phyloP scores from a whole-genome alignment of 1,139 yeast genomes.

The Blastobotrys persicus region DNA sequence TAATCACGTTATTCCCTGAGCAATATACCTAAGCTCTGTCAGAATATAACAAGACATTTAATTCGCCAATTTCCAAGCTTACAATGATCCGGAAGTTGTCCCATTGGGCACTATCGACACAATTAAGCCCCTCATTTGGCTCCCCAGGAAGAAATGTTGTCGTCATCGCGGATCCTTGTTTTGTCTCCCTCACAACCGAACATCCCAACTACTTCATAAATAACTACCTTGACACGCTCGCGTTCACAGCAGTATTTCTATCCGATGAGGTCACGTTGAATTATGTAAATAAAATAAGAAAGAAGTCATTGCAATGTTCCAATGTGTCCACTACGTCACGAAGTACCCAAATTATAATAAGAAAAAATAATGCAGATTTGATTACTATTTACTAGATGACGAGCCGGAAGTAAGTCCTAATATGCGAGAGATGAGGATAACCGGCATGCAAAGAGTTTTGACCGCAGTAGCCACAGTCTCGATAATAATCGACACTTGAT shows the following conservation, averaged over 20 bases:
- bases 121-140: slow-evolving; percentile 57
- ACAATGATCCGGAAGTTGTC: slow-evolving; percentile 57
- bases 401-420: slow-evolving; percentile 20
- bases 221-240: too few relatives aligned
- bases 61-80: slow-evolving; percentile 20
- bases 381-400: slow-evolving; percentile 7
- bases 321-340: too few relatives aligned
- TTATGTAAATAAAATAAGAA: too few relatives aligned
- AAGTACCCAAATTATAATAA: too few relatives aligned
- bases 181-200: neutral
- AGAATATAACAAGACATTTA: slow-evolving; percentile 1
- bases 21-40: slow-evolving; percentile 53
- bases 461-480: slow-evolving; percentile 34
- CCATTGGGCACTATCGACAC: slow-evolving; percentile 68
- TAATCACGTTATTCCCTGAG: slow-evolving; percentile 82
- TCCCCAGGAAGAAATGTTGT: slow-evolving; percentile 76
- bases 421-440: slow-evolving; percentile 31
- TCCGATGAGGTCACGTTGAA: too few relatives aligned
- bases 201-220: too few relatives aligned
- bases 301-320: too few relatives aligned
- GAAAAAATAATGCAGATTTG: neutral
- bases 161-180: slow-evolving; percentile 22
- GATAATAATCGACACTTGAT: slow-evolving; percentile 34
- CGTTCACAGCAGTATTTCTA: too few relatives aligned
- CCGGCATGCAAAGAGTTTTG: slow-evolving; percentile 34